Evolutionary conservation across 2,329 filamentous ascomycete genomes (phyloP), one percentile per base, ranked within the genome.

Genomic region (Fusarium sacchari): DNA sequence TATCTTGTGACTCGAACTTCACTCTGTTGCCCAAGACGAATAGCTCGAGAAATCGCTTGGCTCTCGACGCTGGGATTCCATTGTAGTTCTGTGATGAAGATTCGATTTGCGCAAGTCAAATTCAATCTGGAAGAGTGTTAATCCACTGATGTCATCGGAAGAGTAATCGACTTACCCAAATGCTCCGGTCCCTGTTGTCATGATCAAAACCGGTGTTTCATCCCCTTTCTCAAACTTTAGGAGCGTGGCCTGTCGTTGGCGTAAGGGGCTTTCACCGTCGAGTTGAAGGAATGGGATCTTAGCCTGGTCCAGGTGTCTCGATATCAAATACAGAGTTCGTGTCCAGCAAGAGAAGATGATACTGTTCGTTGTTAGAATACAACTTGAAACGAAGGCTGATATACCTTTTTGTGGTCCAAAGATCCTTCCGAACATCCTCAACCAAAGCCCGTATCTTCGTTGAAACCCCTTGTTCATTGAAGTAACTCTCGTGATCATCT

Each of bases 41-140:
- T 77, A 0, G 85, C 86, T 17, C 87, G 79, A 1, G 82, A 86
- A 18, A 89, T 84, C 0, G 87, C 88, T 61, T 89, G 87, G 18
- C 82, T 83, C 64, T 89, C 88, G 0, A 87, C 83, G 5, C 82
- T 84, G 0, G 87, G 87, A 43, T 89, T 89, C 87, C 87, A 89
- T 32, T 89, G 88, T 0, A 86, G 83, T 56, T 89, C 88, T 1
- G 88, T 78, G 6, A 89, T 83, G 64, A 86, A 86, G 0, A 89
- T 83, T 0, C 83, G 81, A 47, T 84, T 86, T 0, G 86, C 86
- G 0, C 80, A 81, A 0, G 84, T 83, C 7, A 89, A 79, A n/a
- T 88, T 88, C 0, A 88, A 66, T 15, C 86, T 85, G 9, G 3
- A 1, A 7, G 0, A 0, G 0, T 5, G 12, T 67, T 1, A 67